Conservation (phyloP, 2,329 filamentous ascomycete genomes). For the Fusarium sp. region DNA sequence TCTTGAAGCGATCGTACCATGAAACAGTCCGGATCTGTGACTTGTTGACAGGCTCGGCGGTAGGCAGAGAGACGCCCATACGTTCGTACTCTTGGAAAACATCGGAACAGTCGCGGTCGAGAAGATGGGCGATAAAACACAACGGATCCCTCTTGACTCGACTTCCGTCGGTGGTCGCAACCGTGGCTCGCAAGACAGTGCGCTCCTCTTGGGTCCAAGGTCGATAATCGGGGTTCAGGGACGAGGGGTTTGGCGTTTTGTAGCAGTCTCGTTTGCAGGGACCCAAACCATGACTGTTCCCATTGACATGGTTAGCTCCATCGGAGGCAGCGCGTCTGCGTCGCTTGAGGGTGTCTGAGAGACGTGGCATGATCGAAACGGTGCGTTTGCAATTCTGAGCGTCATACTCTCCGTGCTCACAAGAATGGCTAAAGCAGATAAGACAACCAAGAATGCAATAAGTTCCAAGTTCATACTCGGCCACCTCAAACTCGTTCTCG, state of each 20-base stretch:
- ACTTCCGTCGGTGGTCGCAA: constrained; percentile 56
- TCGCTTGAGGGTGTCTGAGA: constrained; percentile 49
- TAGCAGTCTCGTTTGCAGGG: constrained; percentile 60
- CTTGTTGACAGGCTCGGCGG: constrained; percentile 43
- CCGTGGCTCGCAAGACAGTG: constrained; percentile 61
- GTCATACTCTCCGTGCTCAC: constrained; percentile 71
- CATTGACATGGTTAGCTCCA: constrained; percentile 25
- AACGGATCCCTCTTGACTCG: constrained; percentile 56
- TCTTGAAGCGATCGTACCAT: constrained; percentile 69
- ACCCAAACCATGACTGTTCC: constrained; percentile 14
- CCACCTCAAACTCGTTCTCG: constrained; percentile 53
- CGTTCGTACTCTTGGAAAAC: constrained; percentile 53
- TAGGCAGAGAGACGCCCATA: constrained; percentile 43
- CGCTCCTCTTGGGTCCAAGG: constrained; percentile 64
- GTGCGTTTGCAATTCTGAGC: constrained; percentile 64
- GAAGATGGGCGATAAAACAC: constrained; percentile 63
- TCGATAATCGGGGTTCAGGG: constrained; percentile 16
- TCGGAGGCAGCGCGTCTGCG: constrained; percentile 34
- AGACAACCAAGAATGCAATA: constrained; percentile 68
- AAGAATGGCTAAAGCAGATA: constrained; percentile 71
- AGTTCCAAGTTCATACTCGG: constrained; percentile 64
- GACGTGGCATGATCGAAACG: constrained; percentile 60
- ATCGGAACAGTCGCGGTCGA: constrained; percentile 65
- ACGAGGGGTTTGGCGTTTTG: constrained; percentile 38
- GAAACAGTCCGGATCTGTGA: constrained; percentile 58